These are phyloP conservation scores for Exophiala sideris DNA, from an alignment of 2,329 filamentous ascomycete species.

Conservation along the genomic window DNA sequence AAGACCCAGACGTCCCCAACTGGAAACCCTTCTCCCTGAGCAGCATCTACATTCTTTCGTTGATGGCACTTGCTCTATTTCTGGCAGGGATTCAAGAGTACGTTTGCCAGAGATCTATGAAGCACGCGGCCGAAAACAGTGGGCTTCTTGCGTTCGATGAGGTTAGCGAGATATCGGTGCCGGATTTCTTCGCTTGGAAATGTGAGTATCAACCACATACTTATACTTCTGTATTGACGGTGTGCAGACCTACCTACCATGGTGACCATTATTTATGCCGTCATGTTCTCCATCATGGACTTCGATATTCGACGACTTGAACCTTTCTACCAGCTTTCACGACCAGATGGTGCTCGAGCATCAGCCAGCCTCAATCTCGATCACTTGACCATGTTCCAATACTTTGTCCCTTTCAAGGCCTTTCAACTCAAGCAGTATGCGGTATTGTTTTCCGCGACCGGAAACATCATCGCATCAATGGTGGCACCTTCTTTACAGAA, in stretches of 20 bases:
- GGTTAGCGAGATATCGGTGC: slow-evolving; percentile 30
- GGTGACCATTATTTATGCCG: slow-evolving; percentile 47
- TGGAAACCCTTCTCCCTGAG: slow-evolving; percentile 38
- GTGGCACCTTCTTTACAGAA: slow-evolving; percentile 47
- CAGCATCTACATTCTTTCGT: slow-evolving; percentile 31
- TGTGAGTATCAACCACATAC: slow-evolving; percentile 21
- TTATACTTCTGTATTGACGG: slow-evolving; percentile 3
- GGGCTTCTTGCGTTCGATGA: slow-evolving; percentile 33
- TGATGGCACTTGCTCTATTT: slow-evolving; percentile 32
- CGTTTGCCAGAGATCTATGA: slow-evolving; percentile 34
- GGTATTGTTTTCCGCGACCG: slow-evolving; percentile 45
- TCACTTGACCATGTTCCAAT: slow-evolving; percentile 47
- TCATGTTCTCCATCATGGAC: slow-evolving; percentile 50
- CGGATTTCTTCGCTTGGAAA: slow-evolving; percentile 37
- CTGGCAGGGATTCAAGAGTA: slow-evolving; percentile 36
- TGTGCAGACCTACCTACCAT: slow-evolving; percentile 40
- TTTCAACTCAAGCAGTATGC: slow-evolving; percentile 46
- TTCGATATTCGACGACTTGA: slow-evolving; percentile 52
- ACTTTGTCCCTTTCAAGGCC: slow-evolving; percentile 46
- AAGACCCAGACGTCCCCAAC: slow-evolving; percentile 35
- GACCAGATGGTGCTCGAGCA: slow-evolving; percentile 33
- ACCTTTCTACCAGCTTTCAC: slow-evolving; percentile 45
- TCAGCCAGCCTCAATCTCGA: slow-evolving; percentile 46
- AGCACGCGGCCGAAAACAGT: slow-evolving; percentile 36
- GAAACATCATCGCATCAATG: slow-evolving; percentile 44